phyloP scores from a whole-genome alignment of 2,329 filamentous ascomycete genomes.

The Penicillium polonicum region DNA sequence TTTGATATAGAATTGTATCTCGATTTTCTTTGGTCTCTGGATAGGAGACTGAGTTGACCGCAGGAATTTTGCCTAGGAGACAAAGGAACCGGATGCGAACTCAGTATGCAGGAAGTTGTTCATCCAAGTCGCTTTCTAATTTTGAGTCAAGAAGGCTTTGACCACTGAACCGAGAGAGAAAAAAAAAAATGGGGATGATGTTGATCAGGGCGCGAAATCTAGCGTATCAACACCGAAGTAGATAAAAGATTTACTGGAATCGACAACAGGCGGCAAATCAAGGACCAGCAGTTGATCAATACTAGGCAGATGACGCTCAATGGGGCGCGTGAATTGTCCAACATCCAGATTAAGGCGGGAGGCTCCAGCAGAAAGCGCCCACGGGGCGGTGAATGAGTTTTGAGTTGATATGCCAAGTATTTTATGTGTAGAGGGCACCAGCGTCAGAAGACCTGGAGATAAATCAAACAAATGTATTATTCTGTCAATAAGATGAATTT shows the following conservation, averaged over 20 bases:
- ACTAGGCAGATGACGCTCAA: conserved; percentile 17
- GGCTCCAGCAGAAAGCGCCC: conserved; percentile 5
- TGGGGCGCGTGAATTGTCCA: conserved; percentile 16
- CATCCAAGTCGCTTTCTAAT: conserved; percentile 18
- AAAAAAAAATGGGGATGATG: background rate
- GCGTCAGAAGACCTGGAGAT: background rate
- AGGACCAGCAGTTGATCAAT: conserved; percentile 10
- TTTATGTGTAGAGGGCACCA: too few relatives aligned
- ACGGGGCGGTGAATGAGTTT: conserved; percentile 5
- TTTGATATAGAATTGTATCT: background rate
- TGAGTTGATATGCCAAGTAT: background rate
- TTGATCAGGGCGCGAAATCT: background rate
- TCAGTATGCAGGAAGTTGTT: conserved; percentile 9
- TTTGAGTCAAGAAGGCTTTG: conserved; percentile 16
- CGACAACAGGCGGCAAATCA: conserved; percentile 2
- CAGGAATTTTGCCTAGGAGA: background rate
- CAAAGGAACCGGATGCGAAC: conserved; percentile 10
- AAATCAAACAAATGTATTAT: background rate
- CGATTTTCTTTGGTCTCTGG: background rate
- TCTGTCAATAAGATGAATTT: background rate
- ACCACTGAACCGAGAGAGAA: background rate
- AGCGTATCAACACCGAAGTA: background rate
- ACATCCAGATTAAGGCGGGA: conserved; percentile 14
- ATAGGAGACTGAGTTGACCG: background rate
- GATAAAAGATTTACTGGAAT: background rate